Percentiles rank a stretch among this genome's conserved stretches.
phyloP scores from a whole-genome alignment of 2,329 filamentous ascomycete species.

The Alternaria sp. region DNA sequence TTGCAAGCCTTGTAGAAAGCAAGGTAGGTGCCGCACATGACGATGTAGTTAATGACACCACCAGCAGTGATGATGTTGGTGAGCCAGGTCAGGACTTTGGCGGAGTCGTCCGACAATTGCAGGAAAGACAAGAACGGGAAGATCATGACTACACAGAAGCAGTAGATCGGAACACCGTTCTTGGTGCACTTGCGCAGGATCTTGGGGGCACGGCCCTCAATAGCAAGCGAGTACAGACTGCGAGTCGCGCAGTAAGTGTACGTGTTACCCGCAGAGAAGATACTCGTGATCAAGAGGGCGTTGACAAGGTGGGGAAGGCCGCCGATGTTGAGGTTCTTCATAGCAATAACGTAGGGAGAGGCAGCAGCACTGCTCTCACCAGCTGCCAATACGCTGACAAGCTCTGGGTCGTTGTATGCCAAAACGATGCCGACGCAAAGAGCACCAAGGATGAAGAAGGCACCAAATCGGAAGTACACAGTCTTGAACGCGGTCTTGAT shows the following conservation, averaged over 20 bases:
- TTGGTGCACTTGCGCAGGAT: conserved; percentile 67
- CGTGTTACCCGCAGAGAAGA: conserved; percentile 65
- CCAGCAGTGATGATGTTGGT: conserved; percentile 76
- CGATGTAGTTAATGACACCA: conserved; percentile 58
- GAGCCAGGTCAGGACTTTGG: conserved; percentile 77
- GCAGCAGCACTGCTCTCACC: conserved; percentile 57
- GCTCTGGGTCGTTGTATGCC: conserved; percentile 75
- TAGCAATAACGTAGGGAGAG: conserved; percentile 70
- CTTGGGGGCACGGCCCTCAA: conserved; percentile 62
- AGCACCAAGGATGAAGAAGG: conserved; percentile 58
- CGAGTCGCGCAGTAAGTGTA: conserved; percentile 64
- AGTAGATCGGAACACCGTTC: conserved; percentile 76
- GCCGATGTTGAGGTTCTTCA: conserved; percentile 61
- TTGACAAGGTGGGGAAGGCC: conserved; percentile 67
- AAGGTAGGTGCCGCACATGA: conserved; percentile 67
- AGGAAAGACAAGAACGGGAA: conserved; percentile 78
- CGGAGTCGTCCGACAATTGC: conserved; percentile 70
- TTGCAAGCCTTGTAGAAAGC: conserved; percentile 63
- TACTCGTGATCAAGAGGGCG: conserved; percentile 62
- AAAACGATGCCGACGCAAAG: conserved; percentile 56
- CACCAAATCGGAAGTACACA: conserved; percentile 56
- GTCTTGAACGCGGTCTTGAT: conserved; percentile 60
- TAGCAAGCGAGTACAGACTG: conserved; percentile 61
- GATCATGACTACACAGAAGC: conserved; percentile 70
- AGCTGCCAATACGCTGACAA: conserved; percentile 60